Conservation (phyloP, 139 green algal genomes). For the Microglena sp. region DNA sequence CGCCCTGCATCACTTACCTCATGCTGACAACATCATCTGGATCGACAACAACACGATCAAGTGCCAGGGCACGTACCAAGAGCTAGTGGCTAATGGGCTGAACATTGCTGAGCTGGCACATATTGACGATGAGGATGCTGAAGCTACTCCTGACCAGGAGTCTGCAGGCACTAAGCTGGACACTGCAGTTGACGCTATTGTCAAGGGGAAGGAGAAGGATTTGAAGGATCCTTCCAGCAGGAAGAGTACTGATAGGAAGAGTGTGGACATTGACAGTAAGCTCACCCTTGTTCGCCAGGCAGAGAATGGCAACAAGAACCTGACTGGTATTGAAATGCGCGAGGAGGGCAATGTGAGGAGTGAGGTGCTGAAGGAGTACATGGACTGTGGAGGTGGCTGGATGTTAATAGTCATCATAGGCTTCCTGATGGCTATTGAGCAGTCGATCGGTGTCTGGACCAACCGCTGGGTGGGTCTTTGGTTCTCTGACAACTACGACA, state of each 20-base stretch:
- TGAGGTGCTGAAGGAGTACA: conserved; percentile 44
- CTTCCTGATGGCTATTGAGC: conserved; percentile 39
- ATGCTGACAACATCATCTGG: conserved; percentile 65
- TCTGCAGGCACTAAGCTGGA: not conserved
- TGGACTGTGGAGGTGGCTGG: conserved; percentile 25
- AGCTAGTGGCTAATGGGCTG: conserved; percentile 36
- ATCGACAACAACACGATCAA: conserved; percentile 44
- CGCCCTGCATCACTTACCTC: conserved; percentile 70
- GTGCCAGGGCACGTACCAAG: conserved; percentile 52
- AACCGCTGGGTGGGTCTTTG: conserved; percentile 67
- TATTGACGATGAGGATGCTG: conserved; percentile 17
- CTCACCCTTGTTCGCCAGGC: conserved; percentile 1
- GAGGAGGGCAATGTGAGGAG: conserved; percentile 43
- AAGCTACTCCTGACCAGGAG: not conserved
- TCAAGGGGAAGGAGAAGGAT: not conserved
- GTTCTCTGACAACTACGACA: conserved; percentile 44
- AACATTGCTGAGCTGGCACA: conserved; percentile 49
- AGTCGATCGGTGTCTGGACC: conserved; percentile 46
- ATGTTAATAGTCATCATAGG: conserved; percentile 18
- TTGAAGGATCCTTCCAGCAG: not conserved
- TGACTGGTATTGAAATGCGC: conserved; percentile 52
- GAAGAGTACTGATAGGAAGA: not conserved
- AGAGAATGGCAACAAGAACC: conserved; percentile 18
- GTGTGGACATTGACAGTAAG: not conserved
- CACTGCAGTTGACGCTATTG: not conserved